These are phyloP conservation scores for Tolypocladium endophyticum DNA, from an alignment of 2,329 filamentous ascomycete species.

Conservation along the genomic window DNA sequence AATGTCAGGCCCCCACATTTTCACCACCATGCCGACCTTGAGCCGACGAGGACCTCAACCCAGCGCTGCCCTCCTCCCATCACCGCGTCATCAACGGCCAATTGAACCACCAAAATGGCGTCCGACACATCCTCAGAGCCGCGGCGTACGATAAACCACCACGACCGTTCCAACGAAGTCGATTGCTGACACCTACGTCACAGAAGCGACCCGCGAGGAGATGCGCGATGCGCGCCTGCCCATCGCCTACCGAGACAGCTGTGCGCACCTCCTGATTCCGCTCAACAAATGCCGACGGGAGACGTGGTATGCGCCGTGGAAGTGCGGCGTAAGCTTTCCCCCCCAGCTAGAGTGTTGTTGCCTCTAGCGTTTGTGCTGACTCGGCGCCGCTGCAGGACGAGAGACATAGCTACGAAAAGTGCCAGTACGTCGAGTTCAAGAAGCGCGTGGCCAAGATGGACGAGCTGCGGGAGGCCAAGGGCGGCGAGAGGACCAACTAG, in stretches of 20 bases:
- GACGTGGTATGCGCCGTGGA: constrained; percentile 93
- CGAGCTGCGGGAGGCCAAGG: constrained; percentile 80
- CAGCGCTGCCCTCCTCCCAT: constrained; percentile 11
- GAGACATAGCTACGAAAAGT: constrained; percentile 97
- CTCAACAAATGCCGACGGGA: constrained; percentile 90
- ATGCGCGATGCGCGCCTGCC: constrained; percentile 89
- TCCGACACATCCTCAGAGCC: constrained; percentile 24
- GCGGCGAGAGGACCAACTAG: constrained; percentile 76
- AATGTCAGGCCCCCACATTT: constrained; percentile 12
- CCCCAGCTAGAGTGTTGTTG: neutral
- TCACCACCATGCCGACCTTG: constrained; percentile 15
- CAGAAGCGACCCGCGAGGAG: constrained; percentile 76
- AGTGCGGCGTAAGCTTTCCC: constrained; percentile 68
- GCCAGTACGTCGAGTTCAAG: constrained; percentile 98
- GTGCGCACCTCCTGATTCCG: constrained; percentile 87
- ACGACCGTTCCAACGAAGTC: neutral
- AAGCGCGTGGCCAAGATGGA: constrained; percentile 98
- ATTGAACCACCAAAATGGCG: constrained; percentile 26
- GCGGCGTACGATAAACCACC: constrained; percentile 20
- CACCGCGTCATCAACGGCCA: constrained; percentile 18
- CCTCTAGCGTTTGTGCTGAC: neutral
- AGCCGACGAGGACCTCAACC: constrained; percentile 15
- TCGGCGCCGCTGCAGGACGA: constrained; percentile 61
- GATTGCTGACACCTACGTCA: neutral
- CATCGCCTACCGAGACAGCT: constrained; percentile 87